A percentile compares a stretch with the other conserved stretches of the same genome.
These are phyloP conservation scores for Globomyces pollinis-pini DNA, from an alignment of 192 early-diverging fungal species.

Conservation along the genomic window DNA sequence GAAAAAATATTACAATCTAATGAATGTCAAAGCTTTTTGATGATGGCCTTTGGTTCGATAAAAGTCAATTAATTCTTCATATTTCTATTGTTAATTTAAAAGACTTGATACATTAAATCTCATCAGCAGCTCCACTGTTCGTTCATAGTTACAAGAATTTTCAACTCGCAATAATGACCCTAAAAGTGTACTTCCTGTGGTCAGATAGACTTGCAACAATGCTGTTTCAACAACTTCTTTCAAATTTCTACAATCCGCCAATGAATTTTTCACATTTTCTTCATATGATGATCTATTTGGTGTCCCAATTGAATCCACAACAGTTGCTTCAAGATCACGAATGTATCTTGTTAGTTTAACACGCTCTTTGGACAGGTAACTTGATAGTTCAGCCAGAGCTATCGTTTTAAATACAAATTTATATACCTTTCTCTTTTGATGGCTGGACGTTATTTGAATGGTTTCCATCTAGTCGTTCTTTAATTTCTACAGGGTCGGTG, in stretches of 20 bases:
- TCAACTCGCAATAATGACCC: conserved; percentile 83
- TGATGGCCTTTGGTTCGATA: conserved; percentile 87
- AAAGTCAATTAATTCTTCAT: conserved; percentile 83
- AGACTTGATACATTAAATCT: neutral
- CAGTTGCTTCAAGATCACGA: neutral
- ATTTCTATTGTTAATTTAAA: conserved; percentile 45
- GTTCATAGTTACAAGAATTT: conserved; percentile 83
- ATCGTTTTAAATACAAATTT: too few relatives aligned
- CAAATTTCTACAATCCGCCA: conserved; percentile 44
- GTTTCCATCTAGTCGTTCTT: neutral
- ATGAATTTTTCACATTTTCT: conserved; percentile 34
- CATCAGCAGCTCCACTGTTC: conserved; percentile 67
- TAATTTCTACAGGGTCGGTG: conserved; percentile 4
- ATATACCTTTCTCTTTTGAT: too few relatives aligned
- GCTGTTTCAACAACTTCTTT: conserved; percentile 71
- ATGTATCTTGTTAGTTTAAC: neutral
- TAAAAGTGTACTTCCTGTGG: conserved; percentile 75
- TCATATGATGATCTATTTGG: conserved; percentile 23
- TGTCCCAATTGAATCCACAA: conserved; percentile 12
- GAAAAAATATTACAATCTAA: neutral
- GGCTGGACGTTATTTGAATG: too few relatives aligned
- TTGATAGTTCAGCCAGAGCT: too few relatives aligned
- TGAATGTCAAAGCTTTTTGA: conserved; percentile 55
- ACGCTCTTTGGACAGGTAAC: conserved; percentile 8
- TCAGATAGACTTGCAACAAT: conserved; percentile 82